Conservation (phyloP, 2,329 filamentous ascomycete species). For the Tolypocladium cylindrosporum region DNA sequence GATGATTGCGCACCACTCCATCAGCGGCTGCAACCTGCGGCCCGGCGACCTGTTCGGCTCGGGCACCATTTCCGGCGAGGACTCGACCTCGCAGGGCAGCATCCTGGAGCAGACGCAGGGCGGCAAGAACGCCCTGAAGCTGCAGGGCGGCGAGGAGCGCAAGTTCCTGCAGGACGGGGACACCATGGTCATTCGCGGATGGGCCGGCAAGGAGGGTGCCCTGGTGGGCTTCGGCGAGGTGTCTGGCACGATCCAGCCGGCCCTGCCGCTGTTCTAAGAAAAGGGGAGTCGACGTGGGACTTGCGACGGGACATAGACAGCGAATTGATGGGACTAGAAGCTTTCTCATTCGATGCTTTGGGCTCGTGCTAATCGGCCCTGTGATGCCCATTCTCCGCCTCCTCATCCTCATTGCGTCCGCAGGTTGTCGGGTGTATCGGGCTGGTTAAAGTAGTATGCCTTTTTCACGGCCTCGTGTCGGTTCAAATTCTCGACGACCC, state of each 20-base stretch:
- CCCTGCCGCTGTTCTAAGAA: slow-evolving; percentile 18
- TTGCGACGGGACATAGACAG: neutral
- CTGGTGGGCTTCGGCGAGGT: slow-evolving; percentile 72
- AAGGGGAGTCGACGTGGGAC: neutral
- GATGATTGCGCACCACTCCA: slow-evolving; percentile 73
- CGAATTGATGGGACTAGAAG: neutral
- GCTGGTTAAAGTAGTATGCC: slow-evolving; percentile 44
- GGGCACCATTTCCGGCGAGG: slow-evolving; percentile 62
- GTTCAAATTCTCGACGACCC: slow-evolving; percentile 35
- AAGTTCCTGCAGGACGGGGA: slow-evolving; percentile 69
- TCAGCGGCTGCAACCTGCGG: slow-evolving; percentile 65
- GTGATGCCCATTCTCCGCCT: neutral
- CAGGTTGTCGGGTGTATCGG: slow-evolving; percentile 31
- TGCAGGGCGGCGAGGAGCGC: slow-evolving; percentile 56
- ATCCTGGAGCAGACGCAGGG: slow-evolving; percentile 62
- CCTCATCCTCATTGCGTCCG: slow-evolving; percentile 2
- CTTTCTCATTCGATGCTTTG: neutral
- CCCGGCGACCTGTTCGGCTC: slow-evolving; percentile 68
- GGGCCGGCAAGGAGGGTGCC: slow-evolving; percentile 54
- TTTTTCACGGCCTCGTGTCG: slow-evolving; percentile 37
- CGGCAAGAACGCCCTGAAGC: slow-evolving; percentile 53
- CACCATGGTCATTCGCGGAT: slow-evolving; percentile 54
- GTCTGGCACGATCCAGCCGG: slow-evolving; percentile 43
- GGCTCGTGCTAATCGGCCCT: neutral
- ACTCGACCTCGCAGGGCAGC: slow-evolving; percentile 55